Evolutionary conservation across 1,284 basidiomycete species (phyloP), one percentile per base, ranked within the genome.

Genomic region (Sutorius eximius): DNA sequence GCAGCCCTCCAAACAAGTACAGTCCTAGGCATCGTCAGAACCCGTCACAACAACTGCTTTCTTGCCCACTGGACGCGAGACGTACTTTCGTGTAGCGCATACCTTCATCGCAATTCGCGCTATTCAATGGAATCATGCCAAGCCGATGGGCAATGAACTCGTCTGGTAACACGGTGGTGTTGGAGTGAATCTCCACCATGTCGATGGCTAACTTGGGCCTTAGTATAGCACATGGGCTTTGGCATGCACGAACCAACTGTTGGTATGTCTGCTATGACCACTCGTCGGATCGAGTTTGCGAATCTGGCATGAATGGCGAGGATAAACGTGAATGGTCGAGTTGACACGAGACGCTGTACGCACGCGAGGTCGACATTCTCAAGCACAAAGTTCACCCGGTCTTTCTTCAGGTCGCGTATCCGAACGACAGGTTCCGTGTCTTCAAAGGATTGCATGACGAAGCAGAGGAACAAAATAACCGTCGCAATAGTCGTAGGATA

Each of bases 131-230:
- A 22, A 99, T 82, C 84, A 98, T 89, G 22, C 97, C 97, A 24
- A 99, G 78, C 43, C 97, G 85, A 73, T 99, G 97, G 1, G 95
- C 93, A 58, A 99, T 88, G 77, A 97, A 97, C 75, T 99, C 97
- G 74, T 99, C 97, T 1, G 96, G 92, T 33, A 99, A 76, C 4
- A 98, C 95, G 0, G 91, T 89, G 9, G 94, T 96, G 71, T 99
- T 99, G 54, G 84, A 83, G 59, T 89, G 82, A 61, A 99, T 90
- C 71, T 96, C 92, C 3, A 99, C 96, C 75, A 96, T 88, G 76
- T 99, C 97, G 64, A 99, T 98, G 27, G 95, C 96, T 93, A 62
- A 52, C 47, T 30, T 22, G 16, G 20, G n/a, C 49, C 30, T 63
- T 43, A 57, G 44, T 20, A 42, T 48, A 10, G 34, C 24, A 34